Evolutionary conservation across 805 yeast species (phyloP), one percentile per base, ranked within the genome.

Genomic region (Myxozyma sirexii): DNA sequence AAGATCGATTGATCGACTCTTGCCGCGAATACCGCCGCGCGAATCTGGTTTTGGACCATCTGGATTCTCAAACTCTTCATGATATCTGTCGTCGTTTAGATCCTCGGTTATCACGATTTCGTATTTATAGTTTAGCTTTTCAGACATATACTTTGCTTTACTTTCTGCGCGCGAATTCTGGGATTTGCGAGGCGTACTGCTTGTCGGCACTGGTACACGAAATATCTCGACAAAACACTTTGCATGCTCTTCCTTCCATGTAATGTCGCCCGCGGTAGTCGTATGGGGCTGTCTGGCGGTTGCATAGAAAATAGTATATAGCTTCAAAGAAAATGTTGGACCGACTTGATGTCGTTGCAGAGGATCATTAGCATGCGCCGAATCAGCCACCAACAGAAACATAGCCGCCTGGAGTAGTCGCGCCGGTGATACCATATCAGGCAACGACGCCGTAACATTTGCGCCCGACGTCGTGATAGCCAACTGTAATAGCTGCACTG

Each of bases 171-270:
- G 26, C 4, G 67, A 61, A 4, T 57, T 4, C 3, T 33, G 21
- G 12, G 48, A 24, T 31, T 46, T 46, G 12, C 52, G 24, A 10
- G 52, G 52, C 31, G 52, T 48, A 17, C 43, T 24, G 4, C 47
- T 15, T 1, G 46, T 48, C 13, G 51, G 42, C 15, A 59, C 63
- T 13, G 63, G 59, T 1, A 69, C 55, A 26, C 82, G 69, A 55
- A 68, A 66, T 2, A 87, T 66, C 37, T 72, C 72, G 0, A 83
- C 81, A 55, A 71, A 68, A 35, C 86, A 81, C 56, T 83, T 78
- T 17, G 90, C 85, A 72, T 77, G 81, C 50, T 84, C 85, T 65
- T 88, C 96, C 64, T 85, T 86, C 96, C 96, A 88, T 1, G 82
- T 77, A 1, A 88, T 78, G 54, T 81, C 79, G 17, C 69, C 69